Percentiles rank a stretch among this genome's conserved stretches.
phyloP scores from a whole-genome alignment of 768 basidiomycete species.

The Leccinum fibrillosum region DNA sequence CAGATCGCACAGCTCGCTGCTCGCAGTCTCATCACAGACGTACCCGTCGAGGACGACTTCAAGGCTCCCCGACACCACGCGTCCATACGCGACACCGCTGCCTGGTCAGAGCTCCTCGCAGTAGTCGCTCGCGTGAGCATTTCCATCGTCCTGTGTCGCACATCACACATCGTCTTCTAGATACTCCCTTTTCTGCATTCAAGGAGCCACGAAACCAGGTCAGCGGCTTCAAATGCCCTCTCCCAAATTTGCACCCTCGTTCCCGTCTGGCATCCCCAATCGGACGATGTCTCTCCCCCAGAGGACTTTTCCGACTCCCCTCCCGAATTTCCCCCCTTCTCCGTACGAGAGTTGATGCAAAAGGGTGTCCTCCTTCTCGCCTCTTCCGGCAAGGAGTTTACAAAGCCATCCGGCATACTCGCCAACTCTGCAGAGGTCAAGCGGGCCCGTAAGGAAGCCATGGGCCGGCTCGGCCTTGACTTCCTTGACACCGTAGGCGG shows the following conservation, averaged over 20 bases:
- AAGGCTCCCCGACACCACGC: constrained; percentile 58
- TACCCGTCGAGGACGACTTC: constrained; percentile 74
- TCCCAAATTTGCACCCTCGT: constrained; percentile 84
- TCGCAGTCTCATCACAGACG: constrained; percentile 80
- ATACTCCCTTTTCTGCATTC: constrained; percentile 90
- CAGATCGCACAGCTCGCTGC: constrained; percentile 91
- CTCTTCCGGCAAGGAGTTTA: constrained; percentile 92
- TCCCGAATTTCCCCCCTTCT: constrained; percentile 72
- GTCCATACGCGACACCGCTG: constrained; percentile 59
- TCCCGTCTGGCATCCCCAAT: constrained; percentile 64
- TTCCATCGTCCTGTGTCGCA: not conserved
- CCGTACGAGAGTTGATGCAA: constrained; percentile 71
- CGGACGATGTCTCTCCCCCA: constrained; percentile 23
- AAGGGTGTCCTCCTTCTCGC: constrained; percentile 79
- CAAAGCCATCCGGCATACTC: constrained; percentile 67
- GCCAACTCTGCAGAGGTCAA: constrained; percentile 77
- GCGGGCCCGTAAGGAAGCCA: constrained; percentile 84
- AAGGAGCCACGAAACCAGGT: constrained; percentile 88
- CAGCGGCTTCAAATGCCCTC: constrained; percentile 84
- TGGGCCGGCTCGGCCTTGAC: constrained; percentile 83
- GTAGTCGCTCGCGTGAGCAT: constrained; percentile 79
- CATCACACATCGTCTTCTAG: constrained; percentile 36
- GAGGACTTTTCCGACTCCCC: constrained; percentile 29
- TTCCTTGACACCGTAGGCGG: constrained; percentile 72
- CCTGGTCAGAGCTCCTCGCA: constrained; percentile 88